Evolutionary conservation across 768 basidiomycete genomes (phyloP).

Genomic region (Termitomyces sp.): DNA sequence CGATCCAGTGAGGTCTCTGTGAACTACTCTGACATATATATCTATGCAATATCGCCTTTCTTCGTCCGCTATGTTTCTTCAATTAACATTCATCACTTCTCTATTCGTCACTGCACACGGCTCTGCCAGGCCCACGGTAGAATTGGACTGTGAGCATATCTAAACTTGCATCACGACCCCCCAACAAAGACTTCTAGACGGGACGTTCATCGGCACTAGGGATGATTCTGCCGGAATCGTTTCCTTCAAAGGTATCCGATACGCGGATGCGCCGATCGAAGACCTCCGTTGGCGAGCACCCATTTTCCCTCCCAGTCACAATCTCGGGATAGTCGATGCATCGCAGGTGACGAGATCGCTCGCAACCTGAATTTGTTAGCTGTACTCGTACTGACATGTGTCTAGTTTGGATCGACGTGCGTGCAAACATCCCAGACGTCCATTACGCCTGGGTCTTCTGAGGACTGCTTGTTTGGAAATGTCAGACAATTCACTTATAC

Average conservation of each 20-base stretch:
- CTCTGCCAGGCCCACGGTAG: background rate
- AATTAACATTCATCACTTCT: background rate
- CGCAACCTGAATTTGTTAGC: background rate
- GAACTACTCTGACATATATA: background rate
- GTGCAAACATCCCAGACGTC: slow-evolving; percentile 25
- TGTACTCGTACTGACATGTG: background rate
- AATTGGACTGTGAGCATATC: background rate
- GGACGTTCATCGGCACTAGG: slow-evolving; percentile 27
- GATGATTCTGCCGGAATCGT: slow-evolving; percentile 25
- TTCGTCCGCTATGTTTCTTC: background rate
- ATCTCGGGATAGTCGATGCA: slow-evolving; percentile 31
- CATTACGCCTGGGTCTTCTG: slow-evolving; percentile 24
- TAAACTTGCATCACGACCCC: background rate
- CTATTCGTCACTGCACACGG: background rate
- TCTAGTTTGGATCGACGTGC: slow-evolving; percentile 30
- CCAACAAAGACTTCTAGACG: slow-evolving; percentile 5
- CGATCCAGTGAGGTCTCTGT: background rate
- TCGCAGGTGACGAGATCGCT: slow-evolving; percentile 19
- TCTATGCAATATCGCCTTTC: background rate
- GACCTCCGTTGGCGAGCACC: slow-evolving; percentile 35
- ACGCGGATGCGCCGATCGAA: slow-evolving; percentile 36
- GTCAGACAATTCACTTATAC: slow-evolving; percentile 14
- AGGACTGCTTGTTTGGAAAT: slow-evolving; percentile 40
- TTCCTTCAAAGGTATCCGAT: slow-evolving; percentile 35
- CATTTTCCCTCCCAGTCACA: slow-evolving; percentile 28